These are phyloP conservation scores for Tetrahymena borealis DNA, from an alignment of 73 alveolate species.

Conservation along the genomic window DNA sequence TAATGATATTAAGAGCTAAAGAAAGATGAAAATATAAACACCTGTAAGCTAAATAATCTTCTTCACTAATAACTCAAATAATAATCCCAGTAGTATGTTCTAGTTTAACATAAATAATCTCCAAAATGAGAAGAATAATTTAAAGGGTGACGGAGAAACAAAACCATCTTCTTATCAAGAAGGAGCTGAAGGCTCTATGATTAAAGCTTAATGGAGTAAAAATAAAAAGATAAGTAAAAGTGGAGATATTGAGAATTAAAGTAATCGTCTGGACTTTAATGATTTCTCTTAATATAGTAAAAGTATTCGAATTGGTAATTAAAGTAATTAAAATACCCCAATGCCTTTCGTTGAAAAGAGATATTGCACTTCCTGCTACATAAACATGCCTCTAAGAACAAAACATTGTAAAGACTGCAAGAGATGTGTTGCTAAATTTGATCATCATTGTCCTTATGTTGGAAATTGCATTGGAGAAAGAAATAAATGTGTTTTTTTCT, in stretches of 20 bases:
- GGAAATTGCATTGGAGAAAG: constrained; percentile 36
- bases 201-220: neutral
- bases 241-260: neutral
- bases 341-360: neutral
- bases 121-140: neutral
- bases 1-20: neutral
- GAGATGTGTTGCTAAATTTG: constrained; percentile 25
- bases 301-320: neutral
- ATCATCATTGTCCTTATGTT: constrained; percentile 46
- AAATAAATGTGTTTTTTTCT: neutral
- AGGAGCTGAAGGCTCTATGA: neutral
- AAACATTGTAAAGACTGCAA: constrained; percentile 22
- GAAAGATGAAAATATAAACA: neutral
- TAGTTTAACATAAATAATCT: neutral
- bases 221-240: neutral
- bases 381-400: neutral
- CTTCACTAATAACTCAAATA: neutral
- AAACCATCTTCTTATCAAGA: too few relatives aligned
- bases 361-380: neutral
- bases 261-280: neutral
- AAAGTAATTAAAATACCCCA: neutral
- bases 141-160: neutral
- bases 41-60: neutral
- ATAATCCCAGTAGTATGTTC: neutral
- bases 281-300: neutral